phyloP scores from a whole-genome alignment of 2,329 filamentous ascomycete species.

The Xylaria sp. region DNA sequence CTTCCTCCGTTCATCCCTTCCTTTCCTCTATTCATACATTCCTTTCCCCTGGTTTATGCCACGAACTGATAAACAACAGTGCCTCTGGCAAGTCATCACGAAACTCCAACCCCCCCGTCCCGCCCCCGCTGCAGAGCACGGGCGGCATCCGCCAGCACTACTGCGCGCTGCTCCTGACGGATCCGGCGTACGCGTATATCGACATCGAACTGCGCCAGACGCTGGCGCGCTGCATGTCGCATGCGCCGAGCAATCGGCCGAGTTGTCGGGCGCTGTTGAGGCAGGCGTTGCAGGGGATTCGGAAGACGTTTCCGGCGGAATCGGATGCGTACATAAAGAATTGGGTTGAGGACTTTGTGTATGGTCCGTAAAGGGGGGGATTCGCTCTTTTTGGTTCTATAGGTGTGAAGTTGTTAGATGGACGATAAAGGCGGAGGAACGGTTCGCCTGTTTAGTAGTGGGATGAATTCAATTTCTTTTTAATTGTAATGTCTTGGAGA shows the following conservation, averaged over 20 bases:
- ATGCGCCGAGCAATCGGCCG: constrained; percentile 16
- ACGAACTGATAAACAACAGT: constrained; percentile 6
- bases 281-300: not conserved
- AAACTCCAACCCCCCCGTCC: not conserved
- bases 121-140: constrained; percentile 4
- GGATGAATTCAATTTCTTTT: too few relatives aligned
- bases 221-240: constrained; percentile 20
- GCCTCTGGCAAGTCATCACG: constrained; percentile 24
- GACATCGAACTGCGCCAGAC: constrained; percentile 17
- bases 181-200: not conserved
- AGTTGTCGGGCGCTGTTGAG: constrained; percentile 2
- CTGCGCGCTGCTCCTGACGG: constrained; percentile 7
- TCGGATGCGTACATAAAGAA: constrained; percentile 9
- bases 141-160: not conserved
- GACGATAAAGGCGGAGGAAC: not conserved
- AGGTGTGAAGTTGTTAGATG: not conserved
- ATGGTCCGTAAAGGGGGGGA: not conserved
- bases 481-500: too few relatives aligned
- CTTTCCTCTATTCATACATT: not conserved
- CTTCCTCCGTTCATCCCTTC: not conserved
- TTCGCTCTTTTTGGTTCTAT: not conserved
- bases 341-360: constrained; percentile 15
- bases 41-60: not conserved
- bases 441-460: too few relatives aligned
- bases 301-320: constrained; percentile 8